Percentiles rank a stretch among this genome's conserved stretches.
Evolutionary conservation across 257 asterid genomes (phyloP).

Genomic region (Verbena officinalis): DNA sequence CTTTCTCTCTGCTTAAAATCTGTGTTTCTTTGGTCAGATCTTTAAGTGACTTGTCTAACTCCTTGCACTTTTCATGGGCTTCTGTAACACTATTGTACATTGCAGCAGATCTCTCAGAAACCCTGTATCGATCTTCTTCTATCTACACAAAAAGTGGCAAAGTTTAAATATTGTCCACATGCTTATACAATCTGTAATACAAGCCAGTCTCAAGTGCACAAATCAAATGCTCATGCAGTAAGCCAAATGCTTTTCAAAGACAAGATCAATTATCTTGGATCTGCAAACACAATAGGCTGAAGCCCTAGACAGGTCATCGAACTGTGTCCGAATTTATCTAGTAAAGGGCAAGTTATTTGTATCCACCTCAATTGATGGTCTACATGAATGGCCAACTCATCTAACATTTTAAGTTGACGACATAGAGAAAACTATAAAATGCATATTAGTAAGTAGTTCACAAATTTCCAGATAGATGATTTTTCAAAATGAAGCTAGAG

Average conservation of each 20-base stretch:
- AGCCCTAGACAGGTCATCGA: neutral
- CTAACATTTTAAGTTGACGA: too few relatives aligned
- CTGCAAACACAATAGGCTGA: slow-evolving; percentile 7
- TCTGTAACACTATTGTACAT: slow-evolving; percentile 73
- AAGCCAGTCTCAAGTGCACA: neutral
- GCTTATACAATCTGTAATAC: slow-evolving; percentile 18
- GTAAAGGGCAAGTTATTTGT: slow-evolving; percentile 4
- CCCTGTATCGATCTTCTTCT: slow-evolving; percentile 70
- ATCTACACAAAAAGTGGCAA: slow-evolving; percentile 58
- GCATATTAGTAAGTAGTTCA: slow-evolving; percentile 1
- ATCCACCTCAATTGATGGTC: slow-evolving; percentile 14
- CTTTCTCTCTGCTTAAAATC: slow-evolving; percentile 83
- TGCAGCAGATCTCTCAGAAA: slow-evolving; percentile 66
- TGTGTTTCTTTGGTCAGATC: slow-evolving; percentile 82
- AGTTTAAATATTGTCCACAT: slow-evolving; percentile 15
- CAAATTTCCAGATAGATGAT: neutral
- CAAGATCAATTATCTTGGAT: slow-evolving; percentile 7
- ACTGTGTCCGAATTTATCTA: slow-evolving; percentile 14
- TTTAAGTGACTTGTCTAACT: slow-evolving; percentile 71
- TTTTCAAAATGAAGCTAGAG: neutral
- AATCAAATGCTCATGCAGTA: slow-evolving; percentile 8
- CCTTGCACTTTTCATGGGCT: slow-evolving; percentile 87
- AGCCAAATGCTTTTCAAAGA: slow-evolving; percentile 23
- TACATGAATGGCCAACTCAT: neutral
- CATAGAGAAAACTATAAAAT: neutral